Evolutionary conservation across 1,139 yeast genomes (phyloP).

Genomic region (Debaryomyces udenii): DNA sequence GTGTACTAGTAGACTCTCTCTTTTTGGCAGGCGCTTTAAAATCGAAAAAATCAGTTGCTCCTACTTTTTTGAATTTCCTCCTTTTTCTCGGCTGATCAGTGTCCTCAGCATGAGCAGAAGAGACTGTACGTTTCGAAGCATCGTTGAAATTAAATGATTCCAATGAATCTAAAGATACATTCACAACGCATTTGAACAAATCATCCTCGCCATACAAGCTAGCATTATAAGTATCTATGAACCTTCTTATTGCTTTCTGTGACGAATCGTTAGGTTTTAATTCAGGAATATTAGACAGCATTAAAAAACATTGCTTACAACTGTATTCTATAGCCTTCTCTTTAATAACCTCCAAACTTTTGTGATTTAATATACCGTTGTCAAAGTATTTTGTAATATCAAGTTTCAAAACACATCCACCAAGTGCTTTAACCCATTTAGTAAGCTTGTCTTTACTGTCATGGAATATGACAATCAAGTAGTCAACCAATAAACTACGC

Average conservation of each 20-base stretch:
- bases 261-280: background rate
- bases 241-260: background rate
- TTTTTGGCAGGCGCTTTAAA: conserved; percentile 15
- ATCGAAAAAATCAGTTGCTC: conserved; percentile 38
- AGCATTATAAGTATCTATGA: conserved; percentile 4
- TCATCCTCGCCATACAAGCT: conserved; percentile 11
- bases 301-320: conserved; percentile 1
- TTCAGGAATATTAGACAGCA: background rate
- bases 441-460: conserved; percentile 13
- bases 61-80: conserved; percentile 35
- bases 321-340: background rate
- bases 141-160: conserved; percentile 13
- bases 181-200: conserved; percentile 15
- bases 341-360: background rate
- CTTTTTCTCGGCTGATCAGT: conserved; percentile 26
- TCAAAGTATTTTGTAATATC: conserved; percentile 4
- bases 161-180: conserved; percentile 9
- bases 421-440: conserved; percentile 22
- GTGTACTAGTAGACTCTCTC: no score
- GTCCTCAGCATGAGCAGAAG: conserved; percentile 13
- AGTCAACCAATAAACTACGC: conserved; percentile 16
- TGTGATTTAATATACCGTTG: conserved; percentile 6
- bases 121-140: conserved; percentile 4
- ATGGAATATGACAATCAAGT: conserved; percentile 16
- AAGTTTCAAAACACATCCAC: conserved; percentile 13